Base-by-base conservation (phyloP, 768 basidiomycete species). In the Termitomyces sp. region DNA sequence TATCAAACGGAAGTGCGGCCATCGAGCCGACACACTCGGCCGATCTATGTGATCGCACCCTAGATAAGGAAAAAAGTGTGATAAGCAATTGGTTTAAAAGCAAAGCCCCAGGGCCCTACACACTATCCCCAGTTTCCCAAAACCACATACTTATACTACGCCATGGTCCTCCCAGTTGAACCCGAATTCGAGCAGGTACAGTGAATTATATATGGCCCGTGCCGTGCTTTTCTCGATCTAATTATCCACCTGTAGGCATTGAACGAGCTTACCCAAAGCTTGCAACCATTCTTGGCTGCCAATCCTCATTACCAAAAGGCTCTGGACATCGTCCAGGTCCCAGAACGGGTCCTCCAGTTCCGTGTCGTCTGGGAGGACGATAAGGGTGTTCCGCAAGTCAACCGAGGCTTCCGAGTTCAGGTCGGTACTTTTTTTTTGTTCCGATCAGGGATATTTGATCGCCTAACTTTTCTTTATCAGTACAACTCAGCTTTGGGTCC, bases 291-390 rank as follows among this genome's bases (percentile, higher is more conserved):
- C 78, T 79, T 91, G 67, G 77, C 71, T 57, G 79, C 81, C 62
- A 82, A 87, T 72, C 88, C 87, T 37, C 78, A 81, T 61, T 88
- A 89, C 78, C 74, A 82, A 69, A 83, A 81, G 68, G 85, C 86
- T 36, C 78, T 91, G 63, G 81, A 84, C 57, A 78, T 88, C 62
- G 78, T 87, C 50, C 81, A 83, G 65, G 68, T 84, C 58, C 82
- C 81, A 16, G 81, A 83, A 66, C 79, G 81, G 63, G 66, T 83
- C 57, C 65, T 83, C 44, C 81, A 87, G 69, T 89, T 89, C 84
- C 85, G 88, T 65, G 86, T 89, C 54, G 79, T 83, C 61, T 91
- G 88, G 88, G 87, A 91, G 70, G 84, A 87, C 67, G 88, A 90
- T 68, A 72, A 84, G 62, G 84, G 84, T 55, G 64, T 75, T 47